phyloP scores from a whole-genome alignment of 2,329 filamentous ascomycete genomes.

The Nemania bipapillata region DNA sequence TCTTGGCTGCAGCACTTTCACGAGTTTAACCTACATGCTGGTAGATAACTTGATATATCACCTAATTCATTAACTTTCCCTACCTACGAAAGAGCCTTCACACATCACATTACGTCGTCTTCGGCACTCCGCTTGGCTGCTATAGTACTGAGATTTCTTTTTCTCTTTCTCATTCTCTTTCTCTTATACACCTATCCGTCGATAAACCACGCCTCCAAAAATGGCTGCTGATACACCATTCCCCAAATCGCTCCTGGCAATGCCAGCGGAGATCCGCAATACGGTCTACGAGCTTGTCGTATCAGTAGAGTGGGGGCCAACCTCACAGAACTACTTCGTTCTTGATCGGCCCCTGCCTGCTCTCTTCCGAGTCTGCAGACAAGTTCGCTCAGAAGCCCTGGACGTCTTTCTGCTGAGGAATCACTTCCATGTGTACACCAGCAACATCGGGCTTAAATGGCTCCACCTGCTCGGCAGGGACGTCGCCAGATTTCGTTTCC shows the following conservation, averaged over 20 bases:
- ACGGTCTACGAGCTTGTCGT: constrained; percentile 35
- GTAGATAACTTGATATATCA: constrained; percentile 9
- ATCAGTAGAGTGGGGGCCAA: constrained; percentile 30
- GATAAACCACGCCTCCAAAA: background rate
- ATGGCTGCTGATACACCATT: constrained; percentile 17
- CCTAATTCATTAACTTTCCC: background rate
- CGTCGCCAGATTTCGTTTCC: constrained; percentile 34
- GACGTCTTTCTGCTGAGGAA: constrained; percentile 40
- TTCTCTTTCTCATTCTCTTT: background rate
- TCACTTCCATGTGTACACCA: constrained; percentile 39
- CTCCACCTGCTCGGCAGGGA: constrained; percentile 35
- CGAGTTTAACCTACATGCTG: too few species aligned
- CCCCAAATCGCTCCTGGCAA: constrained; percentile 12
- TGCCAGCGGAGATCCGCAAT: constrained; percentile 37
- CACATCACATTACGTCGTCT: background rate
- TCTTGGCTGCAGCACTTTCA: constrained; percentile 22
- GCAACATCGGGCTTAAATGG: constrained; percentile 36
- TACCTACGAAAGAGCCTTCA: background rate
- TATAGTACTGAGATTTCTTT: background rate
- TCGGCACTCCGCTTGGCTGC: background rate
- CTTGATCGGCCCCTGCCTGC: constrained; percentile 37
- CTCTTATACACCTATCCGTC: background rate
- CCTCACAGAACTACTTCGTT: constrained; percentile 33
- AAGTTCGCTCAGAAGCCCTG: constrained; percentile 37
- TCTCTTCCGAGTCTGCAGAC: constrained; percentile 37